Conservation (phyloP, 1,284 basidiomycete species). For the Pseudozyma sp. region DNA sequence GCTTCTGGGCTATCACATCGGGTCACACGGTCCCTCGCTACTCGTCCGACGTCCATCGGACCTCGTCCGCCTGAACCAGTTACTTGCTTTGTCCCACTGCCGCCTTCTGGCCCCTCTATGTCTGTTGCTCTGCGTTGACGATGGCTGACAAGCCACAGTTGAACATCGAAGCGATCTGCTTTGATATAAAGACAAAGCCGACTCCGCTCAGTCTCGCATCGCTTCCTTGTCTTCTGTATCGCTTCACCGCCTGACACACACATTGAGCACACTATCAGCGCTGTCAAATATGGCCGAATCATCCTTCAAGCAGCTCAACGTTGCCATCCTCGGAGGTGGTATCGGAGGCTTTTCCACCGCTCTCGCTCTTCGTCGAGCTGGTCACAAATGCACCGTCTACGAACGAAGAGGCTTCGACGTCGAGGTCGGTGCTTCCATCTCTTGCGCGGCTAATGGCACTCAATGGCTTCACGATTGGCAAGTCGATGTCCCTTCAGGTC, state of each 20-base stretch:
- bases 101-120: not conserved
- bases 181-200: too few species aligned
- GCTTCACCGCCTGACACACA: not conserved
- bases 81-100: too few species aligned
- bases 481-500: slow-evolving; percentile 38
- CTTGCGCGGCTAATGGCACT: slow-evolving; percentile 49
- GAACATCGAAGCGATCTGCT: too few species aligned
- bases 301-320: slow-evolving; percentile 46
- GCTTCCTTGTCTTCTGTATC: too few species aligned
- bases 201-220: too few species aligned
- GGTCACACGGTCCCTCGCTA: not conserved
- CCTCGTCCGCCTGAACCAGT: slow-evolving; percentile 26
- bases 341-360: slow-evolving; percentile 45
- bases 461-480: slow-evolving; percentile 50
- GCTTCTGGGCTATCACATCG: not conserved
- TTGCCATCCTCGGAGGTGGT: slow-evolving; percentile 48
- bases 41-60: slow-evolving; percentile 12
- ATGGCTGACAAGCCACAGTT: too few species aligned
- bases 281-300: slow-evolving; percentile 22
- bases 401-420: slow-evolving; percentile 48
- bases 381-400: slow-evolving; percentile 50
- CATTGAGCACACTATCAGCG: not conserved
- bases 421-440: slow-evolving; percentile 52
- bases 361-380: slow-evolving; percentile 42
- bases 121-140: too few species aligned